Base-by-base conservation (phyloP, 2,329 filamentous ascomycete genomes). In the Allantophomopsis lycopodina region DNA sequence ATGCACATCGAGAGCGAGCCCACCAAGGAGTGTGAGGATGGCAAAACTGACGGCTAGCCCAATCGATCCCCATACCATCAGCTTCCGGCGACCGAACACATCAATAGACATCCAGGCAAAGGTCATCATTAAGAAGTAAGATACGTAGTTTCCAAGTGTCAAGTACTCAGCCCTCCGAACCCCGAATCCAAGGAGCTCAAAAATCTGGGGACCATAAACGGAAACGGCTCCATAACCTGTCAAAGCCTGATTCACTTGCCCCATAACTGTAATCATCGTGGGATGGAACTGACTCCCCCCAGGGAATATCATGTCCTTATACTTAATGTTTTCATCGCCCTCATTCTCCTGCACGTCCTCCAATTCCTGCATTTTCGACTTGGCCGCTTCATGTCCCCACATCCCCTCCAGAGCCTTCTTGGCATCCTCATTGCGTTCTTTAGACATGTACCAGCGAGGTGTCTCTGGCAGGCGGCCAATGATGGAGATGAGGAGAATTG, bases 171-270 rank as follows among this genome's bases (percentile, higher is more conserved):
- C 65, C 13, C 55, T 57, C 4, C 55, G 56, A 30, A 67, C 63
- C 14, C 55, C 52, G 50, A 77, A 74, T 13, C 73, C 72, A 3
- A 78, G 65, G 8, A 78, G 65, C 45, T 73, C 65, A 51, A 78
- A 78, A 39, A 78, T 77, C 46, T 78, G 74, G 2, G 73, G 72
- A 0, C 73, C 74, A 42, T 78, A 78, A 2, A 78, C 73, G 14
- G 66, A 72, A 2, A 79, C 69, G 0, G 73, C 74, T 2, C 71
- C 71, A 40, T 74, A 75, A 7, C 69, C 68, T 0, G 69, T 73
- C 38, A 73, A 54, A 1, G 69, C 69, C 52, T 78, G 74, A 47
- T 76, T 76, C 47, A 77, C 54, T 51, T 79, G 73, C 1, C 72
- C 71, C 72, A 78, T 77, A 36, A 78, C 60, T 0, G 71, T 74